phyloP scores from a whole-genome alignment of 192 early-diverging fungal species.

The Entophlyctis helioformis region DNA sequence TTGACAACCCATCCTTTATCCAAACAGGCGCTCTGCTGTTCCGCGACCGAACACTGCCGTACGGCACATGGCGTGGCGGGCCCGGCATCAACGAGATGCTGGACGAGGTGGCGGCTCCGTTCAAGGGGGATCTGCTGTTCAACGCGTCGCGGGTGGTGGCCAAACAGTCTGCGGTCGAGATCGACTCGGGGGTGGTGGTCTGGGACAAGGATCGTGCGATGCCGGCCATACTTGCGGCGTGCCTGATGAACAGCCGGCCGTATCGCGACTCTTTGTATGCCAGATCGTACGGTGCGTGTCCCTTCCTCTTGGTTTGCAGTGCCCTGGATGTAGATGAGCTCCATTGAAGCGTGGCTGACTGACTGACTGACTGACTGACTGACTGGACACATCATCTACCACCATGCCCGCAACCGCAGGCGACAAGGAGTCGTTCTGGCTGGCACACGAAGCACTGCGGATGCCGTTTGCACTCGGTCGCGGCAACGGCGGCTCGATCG shows the following conservation, averaged over 20 bases:
- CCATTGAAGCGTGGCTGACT: too few relatives aligned
- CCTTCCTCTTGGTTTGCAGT: too few relatives aligned
- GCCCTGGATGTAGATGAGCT: too few relatives aligned
- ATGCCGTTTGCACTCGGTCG: slow-evolving; percentile 37
- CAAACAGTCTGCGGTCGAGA: slow-evolving; percentile 29
- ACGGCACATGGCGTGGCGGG: neutral
- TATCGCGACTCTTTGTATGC: too few relatives aligned
- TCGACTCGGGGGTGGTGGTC: slow-evolving; percentile 45
- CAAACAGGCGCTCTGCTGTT: slow-evolving; percentile 50
- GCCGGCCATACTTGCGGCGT: slow-evolving; percentile 28
- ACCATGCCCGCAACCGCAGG: slow-evolving; percentile 9
- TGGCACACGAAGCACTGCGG: slow-evolving; percentile 44
- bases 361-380: too few relatives aligned
- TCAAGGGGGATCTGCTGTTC: too few relatives aligned
- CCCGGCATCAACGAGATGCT: too few relatives aligned
- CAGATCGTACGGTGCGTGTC: too few relatives aligned
- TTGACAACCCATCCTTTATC: slow-evolving; percentile 16
- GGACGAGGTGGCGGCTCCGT: too few relatives aligned
- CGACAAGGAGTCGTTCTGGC: slow-evolving; percentile 67
- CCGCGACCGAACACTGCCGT: slow-evolving; percentile 43
- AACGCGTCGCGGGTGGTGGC: too few relatives aligned
- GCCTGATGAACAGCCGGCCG: slow-evolving; percentile 41
- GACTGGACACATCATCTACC: neutral
- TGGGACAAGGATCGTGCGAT: slow-evolving; percentile 39
- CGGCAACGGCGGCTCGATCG: slow-evolving; percentile 38